Evolutionary conservation across 2,329 filamentous ascomycete species (phyloP), one percentile per base, ranked within the genome.

Genomic region (Tolypocladium nubicola): DNA sequence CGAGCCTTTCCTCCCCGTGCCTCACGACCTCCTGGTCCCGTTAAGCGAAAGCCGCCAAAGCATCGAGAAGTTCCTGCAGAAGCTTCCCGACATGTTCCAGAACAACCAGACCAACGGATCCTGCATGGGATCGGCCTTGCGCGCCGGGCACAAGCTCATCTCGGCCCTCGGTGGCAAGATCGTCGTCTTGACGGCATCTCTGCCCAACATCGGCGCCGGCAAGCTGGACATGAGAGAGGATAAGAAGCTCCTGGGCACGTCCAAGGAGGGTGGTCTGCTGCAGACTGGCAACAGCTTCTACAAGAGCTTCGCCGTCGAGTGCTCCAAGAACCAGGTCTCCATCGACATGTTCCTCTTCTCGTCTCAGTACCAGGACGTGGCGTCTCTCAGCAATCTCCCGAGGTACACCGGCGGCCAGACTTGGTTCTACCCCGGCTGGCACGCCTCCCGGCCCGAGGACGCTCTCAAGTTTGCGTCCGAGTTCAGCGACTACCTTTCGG

Each of bases 311-410:
- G 94, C 94, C 0, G 94, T 99, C 3, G 94, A 99, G 71, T 99
- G 94, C 74, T 97, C 92, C 41, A 99, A 99, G 78, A 96, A 95
- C 64, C 94, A 99, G 73, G 94, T 99, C 35, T 97, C 92, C 0
- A 91, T 99, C 64, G 92, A 97, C 71, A 97, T 97, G 92, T 97
- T 97, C 78, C 79, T 97, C 54, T 97, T 96, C 76, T 94, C 90
- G 4, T 92, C 90, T 19, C 89, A 94, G 70, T 97, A 99, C 72
- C 94, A 97, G 73, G 94, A 99, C 70, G 94, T 99, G 55, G 94
- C 94, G 6, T 96, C 92, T 38, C 79, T 99, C 56, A 96, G 91
- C 78, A 97, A 97, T 71, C 79, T 99, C 53, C 94, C 94, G 52
- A 82, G 94, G 65, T 99, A 97, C 70, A 97, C 94, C 30, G 94